Conservation (phyloP, 768 basidiomycete species). For the Candolleomyces eurysporus region DNA sequence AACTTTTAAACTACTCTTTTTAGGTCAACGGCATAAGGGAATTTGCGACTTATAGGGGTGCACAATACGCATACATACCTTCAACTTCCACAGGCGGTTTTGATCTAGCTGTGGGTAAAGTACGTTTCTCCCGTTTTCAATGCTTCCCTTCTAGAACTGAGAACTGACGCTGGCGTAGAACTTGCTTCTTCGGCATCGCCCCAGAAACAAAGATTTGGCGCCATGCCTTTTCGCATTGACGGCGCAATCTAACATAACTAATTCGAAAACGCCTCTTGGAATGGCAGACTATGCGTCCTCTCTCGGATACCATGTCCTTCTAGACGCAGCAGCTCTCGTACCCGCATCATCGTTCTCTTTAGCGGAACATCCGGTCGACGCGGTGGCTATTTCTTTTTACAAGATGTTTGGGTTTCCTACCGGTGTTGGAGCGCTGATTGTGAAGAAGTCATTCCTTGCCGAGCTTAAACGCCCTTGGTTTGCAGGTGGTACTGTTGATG, state of each 20-base stretch:
- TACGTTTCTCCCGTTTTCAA: slow-evolving; percentile 24
- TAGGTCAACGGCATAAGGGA: slow-evolving; percentile 71
- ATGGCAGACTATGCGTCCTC: slow-evolving; percentile 62
- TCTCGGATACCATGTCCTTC: slow-evolving; percentile 70
- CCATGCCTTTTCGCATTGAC: slow-evolving; percentile 74
- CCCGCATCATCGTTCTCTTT: slow-evolving; percentile 71
- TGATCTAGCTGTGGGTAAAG: slow-evolving; percentile 57
- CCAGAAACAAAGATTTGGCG: slow-evolving; percentile 39
- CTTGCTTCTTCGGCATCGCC: slow-evolving; percentile 49
- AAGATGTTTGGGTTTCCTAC: slow-evolving; percentile 92
- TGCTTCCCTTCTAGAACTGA: not conserved
- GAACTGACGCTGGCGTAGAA: slow-evolving; percentile 35
- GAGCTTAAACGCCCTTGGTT: slow-evolving; percentile 77
- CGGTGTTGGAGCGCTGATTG: slow-evolving; percentile 76
- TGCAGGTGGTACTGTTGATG: slow-evolving; percentile 77
- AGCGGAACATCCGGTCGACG: slow-evolving; percentile 67
- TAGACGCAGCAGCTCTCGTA: slow-evolving; percentile 81
- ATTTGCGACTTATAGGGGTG: slow-evolving; percentile 58
- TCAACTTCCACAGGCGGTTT: slow-evolving; percentile 66
- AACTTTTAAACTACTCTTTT: not conserved
- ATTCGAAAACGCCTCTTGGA: slow-evolving; percentile 66
- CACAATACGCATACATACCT: slow-evolving; percentile 61
- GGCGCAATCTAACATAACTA: slow-evolving; percentile 81
- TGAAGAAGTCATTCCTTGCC: slow-evolving; percentile 64
- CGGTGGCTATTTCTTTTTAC: slow-evolving; percentile 82